Percentiles rank a stretch among this genome's conserved stretches.
Conservation (phyloP, 192 early-diverging fungal genomes). For the Irineochytrium annulatum region DNA sequence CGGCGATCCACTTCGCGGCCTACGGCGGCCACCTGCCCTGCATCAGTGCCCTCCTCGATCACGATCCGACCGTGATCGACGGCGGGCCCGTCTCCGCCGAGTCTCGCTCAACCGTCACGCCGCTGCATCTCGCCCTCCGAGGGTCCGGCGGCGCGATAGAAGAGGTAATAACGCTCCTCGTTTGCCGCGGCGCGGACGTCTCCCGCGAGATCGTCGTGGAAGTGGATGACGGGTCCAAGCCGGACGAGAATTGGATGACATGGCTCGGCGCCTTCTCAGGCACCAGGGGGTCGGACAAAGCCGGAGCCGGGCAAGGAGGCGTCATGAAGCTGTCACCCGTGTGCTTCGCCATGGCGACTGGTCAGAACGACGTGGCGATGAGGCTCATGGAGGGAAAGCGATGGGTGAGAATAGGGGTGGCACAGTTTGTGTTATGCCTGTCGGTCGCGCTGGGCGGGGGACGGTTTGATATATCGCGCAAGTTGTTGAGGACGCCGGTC, state of each 20-base stretch:
- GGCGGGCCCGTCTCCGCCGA: background rate
- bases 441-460: conserved; percentile 1
- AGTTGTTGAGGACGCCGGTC: conserved; percentile 10
- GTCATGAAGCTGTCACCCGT: conserved; percentile 13
- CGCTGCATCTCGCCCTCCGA: conserved; percentile 23
- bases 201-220: conserved; percentile 19
- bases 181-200: conserved; percentile 15
- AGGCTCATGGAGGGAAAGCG: conserved; percentile 8
- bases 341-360: conserved; percentile 19
- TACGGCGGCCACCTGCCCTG: conserved; percentile 21
- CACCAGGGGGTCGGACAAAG: background rate
- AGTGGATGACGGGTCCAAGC: too few relatives aligned
- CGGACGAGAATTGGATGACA: conserved; percentile 7
- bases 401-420: conserved; percentile 8
- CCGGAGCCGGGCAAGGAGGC: too few relatives aligned
- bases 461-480: conserved; percentile 6
- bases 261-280: conserved; percentile 6
- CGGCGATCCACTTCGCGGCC: conserved; percentile 21
- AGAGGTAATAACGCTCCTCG: conserved; percentile 11
- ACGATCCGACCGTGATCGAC: conserved; percentile 9
- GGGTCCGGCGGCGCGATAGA: too few relatives aligned
- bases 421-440: conserved; percentile 11
- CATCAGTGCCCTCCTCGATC: conserved; percentile 4
- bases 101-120: background rate
- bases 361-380: conserved; percentile 12